A percentile compares a stretch with the other conserved stretches of the same genome.
phyloP scores from a whole-genome alignment of 306 rosid genomes.

The Adenanthera pavonina region DNA sequence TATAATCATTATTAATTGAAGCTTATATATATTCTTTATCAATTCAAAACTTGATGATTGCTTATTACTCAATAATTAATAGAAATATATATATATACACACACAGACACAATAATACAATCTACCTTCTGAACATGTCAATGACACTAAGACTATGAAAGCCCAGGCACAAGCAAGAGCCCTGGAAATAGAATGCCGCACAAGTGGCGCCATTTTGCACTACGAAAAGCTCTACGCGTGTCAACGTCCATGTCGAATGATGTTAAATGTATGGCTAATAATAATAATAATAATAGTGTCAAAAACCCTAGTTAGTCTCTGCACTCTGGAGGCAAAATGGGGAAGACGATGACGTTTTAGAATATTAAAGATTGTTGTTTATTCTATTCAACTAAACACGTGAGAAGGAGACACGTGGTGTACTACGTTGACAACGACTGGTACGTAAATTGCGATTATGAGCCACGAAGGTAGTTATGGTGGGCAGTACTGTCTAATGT shows the following conservation, averaged over 20 bases:
- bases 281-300: background rate
- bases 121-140: too few relatives aligned
- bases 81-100: too few relatives aligned
- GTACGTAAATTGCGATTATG: background rate
- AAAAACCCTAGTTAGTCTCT: background rate
- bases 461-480: background rate
- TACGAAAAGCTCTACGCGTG: background rate
- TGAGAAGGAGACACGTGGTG: background rate
- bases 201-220: conserved; percentile 10
- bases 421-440: background rate
- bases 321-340: background rate
- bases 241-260: background rate
- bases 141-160: background rate
- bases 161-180: background rate
- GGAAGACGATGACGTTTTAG: background rate
- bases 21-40: too few relatives aligned
- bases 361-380: background rate
- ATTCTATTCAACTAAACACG: background rate
- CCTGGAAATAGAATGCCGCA: background rate
- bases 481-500: background rate
- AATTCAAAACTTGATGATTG: too few relatives aligned
- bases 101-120: too few relatives aligned
- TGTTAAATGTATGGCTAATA: background rate
- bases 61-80: background rate
- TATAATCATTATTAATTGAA: too few relatives aligned